These are phyloP conservation scores for Sarcodon sp. DNA, from an alignment of 768 basidiomycete genomes.

Conservation along the genomic window DNA sequence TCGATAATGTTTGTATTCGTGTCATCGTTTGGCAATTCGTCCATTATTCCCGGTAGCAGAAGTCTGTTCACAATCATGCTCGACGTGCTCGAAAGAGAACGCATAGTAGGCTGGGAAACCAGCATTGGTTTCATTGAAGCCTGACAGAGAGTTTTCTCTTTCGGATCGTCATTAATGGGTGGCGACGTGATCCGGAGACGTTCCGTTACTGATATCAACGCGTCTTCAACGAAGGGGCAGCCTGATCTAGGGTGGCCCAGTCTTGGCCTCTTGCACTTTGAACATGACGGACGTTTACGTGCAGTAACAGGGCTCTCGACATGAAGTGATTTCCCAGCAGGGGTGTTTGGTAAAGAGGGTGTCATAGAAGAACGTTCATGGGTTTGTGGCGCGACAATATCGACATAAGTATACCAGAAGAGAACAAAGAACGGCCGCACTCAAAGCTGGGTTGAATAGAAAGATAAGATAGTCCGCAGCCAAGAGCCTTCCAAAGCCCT, in stretches of 20 bases:
- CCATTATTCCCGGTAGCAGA: constrained; percentile 28
- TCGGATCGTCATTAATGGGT: constrained; percentile 3
- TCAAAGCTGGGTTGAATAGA: no score
- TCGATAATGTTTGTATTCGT: constrained; percentile 11
- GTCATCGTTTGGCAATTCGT: constrained; percentile 15
- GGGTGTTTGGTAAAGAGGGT: no score
- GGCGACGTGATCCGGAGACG: constrained; percentile 1
- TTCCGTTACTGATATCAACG: neutral
- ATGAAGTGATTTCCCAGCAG: no score
- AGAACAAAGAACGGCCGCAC: no score
- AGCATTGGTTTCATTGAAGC: constrained; percentile 17
- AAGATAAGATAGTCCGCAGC: no score
- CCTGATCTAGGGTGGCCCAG: constrained; percentile 52
- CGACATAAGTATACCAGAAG: no score
- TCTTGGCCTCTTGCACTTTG: constrained; percentile 33
- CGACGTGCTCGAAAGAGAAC: constrained; percentile 35
- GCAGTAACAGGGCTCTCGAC: no score
- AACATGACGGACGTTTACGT: no score
- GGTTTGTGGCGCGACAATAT: no score
- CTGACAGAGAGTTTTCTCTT: constrained; percentile 9
- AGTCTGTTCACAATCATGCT: constrained; percentile 33
- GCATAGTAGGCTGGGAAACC: constrained; percentile 27
- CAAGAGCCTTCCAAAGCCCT: no score
- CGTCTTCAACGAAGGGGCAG: constrained; percentile 32
- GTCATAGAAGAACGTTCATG: no score